Evolutionary conservation across 805 yeast genomes (phyloP).

Genomic region (Debaryomyces prosopidis): DNA sequence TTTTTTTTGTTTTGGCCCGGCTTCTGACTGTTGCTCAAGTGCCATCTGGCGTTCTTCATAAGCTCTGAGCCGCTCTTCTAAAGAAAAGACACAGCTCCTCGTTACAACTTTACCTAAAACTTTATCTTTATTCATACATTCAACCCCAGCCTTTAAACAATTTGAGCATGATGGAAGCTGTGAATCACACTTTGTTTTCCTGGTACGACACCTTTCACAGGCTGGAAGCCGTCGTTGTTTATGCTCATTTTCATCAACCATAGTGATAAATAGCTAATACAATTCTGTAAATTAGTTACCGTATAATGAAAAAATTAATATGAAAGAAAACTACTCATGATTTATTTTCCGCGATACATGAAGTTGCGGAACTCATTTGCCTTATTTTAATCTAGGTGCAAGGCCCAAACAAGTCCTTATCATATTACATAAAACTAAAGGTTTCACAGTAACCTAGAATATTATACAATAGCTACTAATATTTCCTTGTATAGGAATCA

Average conservation of each 20-base stretch:
- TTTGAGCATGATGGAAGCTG: slow-evolving; percentile 23
- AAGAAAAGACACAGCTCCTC: slow-evolving; percentile 5
- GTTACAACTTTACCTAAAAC: slow-evolving; percentile 7
- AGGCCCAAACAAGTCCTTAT: no score
- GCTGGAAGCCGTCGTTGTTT: slow-evolving; percentile 9
- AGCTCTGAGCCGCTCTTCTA: slow-evolving; percentile 1
- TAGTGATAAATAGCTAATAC: neutral
- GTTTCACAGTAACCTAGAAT: no score
- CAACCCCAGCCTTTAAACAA: slow-evolving; percentile 27
- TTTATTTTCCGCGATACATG: no score
- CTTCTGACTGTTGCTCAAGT: neutral
- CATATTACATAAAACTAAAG: no score
- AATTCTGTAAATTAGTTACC: no score
- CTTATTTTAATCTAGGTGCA: no score
- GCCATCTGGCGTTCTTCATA: neutral
- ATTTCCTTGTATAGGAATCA: no score
- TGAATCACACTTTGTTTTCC: slow-evolving; percentile 8
- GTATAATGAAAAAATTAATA: no score
- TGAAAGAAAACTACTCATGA: no score
- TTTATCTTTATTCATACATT: slow-evolving; percentile 20
- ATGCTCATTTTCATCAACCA: neutral
- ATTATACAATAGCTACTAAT: no score
- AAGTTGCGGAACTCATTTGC: no score
- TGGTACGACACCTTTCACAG: slow-evolving; percentile 12
- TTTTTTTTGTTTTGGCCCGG: neutral